Base-by-base conservation (phyloP, 768 basidiomycete genomes). In the Trametes elegans region DNA sequence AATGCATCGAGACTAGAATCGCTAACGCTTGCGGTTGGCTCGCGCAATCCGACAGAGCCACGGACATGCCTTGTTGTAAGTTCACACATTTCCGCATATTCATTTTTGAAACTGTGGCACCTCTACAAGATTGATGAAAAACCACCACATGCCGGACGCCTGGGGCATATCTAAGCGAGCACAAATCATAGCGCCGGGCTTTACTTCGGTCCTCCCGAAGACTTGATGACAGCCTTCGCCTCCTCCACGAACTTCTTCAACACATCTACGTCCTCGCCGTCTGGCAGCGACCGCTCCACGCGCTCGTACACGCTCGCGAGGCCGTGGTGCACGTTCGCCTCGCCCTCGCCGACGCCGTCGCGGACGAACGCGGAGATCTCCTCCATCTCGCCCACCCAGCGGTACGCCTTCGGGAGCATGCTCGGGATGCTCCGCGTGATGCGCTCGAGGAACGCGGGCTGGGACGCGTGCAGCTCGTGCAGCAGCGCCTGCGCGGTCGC, bases 401-500 rank as follows among this genome's bases (percentile, higher is more conserved):
- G 73, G 60, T 86, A 84, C 3, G 81, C 80, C 58, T 84, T 86
- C n/a, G 78, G 80, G 18, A 82, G 66, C 81, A 83, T 81, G 29
- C 66, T 53, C 5, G 80, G 78, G 26, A 83, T 65, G 1, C 58
- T 57, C 41, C 62, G 63, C 3, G 70, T 68, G 43, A 81, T 67
- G 19, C 73, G 70, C 57, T 73, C 60, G 10, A 85, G 69, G 24
- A 77, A 51, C 16, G 58, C 63, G 4, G 79, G 76, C 63, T 82
- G 78, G 14, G 80, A 82, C 19, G 64, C 55, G 39, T 68, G 61
- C 29, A 83, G 68, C 59, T 83, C 83, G 36, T 71, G 66, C 48
- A 83, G 40, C 11, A 84, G 74, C 10, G 82, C 83, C 28, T 76
- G 70, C n/a, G 83, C 77, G 6, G 84, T 85, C 4, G 79, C 81